Base-by-base conservation (phyloP, 495 filamentous ascomycete genomes). In the Hypoxylon fragiforme region DNA sequence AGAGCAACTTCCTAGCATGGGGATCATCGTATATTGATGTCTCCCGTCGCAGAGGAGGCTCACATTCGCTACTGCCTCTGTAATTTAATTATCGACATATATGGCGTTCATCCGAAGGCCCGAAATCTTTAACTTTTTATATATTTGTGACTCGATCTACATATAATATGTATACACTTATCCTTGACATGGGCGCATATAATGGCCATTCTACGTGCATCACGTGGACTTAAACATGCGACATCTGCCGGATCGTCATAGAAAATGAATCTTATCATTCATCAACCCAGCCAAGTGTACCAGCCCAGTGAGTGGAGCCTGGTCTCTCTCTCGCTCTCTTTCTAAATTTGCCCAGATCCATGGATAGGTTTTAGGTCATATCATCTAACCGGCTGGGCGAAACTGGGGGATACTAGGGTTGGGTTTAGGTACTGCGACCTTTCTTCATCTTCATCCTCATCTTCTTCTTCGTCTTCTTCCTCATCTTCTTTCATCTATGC, bases 1-100 rank as follows among this genome's bases (percentile, higher is more conserved):
- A 52, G 56, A 63, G 60, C 58, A 57, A 37, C 46, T 32, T 14
- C 55, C 47, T 38, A 44, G 41, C 9, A 35, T 3, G 31, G 4
- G 18, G 40, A 18, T 26, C 44, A 22, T 38, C 31, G 36, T 20
- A 16, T 44, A 16, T 43, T 40, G 58, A 36, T 34, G 45, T 60
- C 41, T 57, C 37, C 32, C 20, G 24, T 34, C 20, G 24, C n/a
- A n/a, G 54, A 48, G 50, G 49, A 54, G 14, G 14, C 45, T 14
- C 48, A 63, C 60, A 53, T 44, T 63, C 60, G 60, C 60, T 63
- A 50, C 60, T 63, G 60, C 60, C 60, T 63, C 43, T 63, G 60
- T 63, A 63, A 63, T 59, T 49, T 63, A 58, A 63, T 59, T 54
- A 54, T 63, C 46, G 35, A 46, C 50, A 54, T 62, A 53, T 30